Evolutionary conservation across 345 rosid species (phyloP), one percentile per base, ranked within the genome.

Genomic region (Draba incana): DNA sequence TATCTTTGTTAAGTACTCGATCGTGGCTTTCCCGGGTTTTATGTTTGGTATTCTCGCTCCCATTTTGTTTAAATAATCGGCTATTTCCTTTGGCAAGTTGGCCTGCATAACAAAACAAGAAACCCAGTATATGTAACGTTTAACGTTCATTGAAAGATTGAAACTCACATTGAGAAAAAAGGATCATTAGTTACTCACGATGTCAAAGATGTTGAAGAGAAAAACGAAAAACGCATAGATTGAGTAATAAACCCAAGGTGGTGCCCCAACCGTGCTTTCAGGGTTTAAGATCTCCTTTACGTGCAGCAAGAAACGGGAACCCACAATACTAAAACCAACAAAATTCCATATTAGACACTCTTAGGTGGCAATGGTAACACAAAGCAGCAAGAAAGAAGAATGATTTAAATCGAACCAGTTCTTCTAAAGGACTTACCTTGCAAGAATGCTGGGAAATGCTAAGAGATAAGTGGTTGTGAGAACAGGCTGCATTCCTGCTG

Each of bases 401-500:
- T 25, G 57, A 47, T 12, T 24, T 48, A 42, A 25, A 12, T 47
- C 8, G 48, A n/a, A 57, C 2, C 1, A 31, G n/a, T 39, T 23
- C 47, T 52, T 37, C 13, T 1, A 46, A 37, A 45, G 46, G 5
- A 23, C 10, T 72, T 79, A 93, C 98, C 97, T 83, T 23, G 97
- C 98, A 74, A 93, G 75, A 81, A 93, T 93, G 74, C 94, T 87
- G 50, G 98, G 98, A 69, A 87, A 80, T 66, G 92, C 93, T 69
- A 93, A 79, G 68, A 93, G 88, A 78, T 90, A 93, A 20, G 97
- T 80, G 39, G 96, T 84, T 43, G 97, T 88, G 63, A 93, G 96
- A 74, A 93, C 84, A 70, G 97, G 97, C 76, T 90, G 98, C 98
- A 90, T 93, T 79, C 98, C 98, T 9, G 97, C 82, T 68, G 97